Evolutionary conservation across 257 asterid genomes (phyloP).

Genomic region (Solanum sejunctum): DNA sequence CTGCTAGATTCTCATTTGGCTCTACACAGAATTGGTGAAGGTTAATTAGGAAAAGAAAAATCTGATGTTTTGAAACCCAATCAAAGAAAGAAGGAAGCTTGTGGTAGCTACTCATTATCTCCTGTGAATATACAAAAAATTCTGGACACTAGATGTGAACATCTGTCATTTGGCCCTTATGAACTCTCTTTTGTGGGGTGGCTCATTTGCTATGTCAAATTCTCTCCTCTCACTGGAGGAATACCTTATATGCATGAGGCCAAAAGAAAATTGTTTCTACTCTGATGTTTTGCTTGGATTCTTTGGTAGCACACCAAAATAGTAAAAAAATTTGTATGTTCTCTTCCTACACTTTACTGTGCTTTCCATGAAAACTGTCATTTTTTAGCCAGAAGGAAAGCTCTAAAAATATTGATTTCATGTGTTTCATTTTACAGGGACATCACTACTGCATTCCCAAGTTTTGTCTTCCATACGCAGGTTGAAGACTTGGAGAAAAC

Average conservation of each 20-base stretch:
- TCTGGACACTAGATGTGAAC: neutral
- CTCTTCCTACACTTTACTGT: neutral
- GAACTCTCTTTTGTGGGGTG: neutral
- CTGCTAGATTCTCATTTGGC: neutral
- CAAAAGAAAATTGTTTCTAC: neutral
- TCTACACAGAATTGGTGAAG: neutral
- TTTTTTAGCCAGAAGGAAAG: neutral
- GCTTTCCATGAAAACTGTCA: neutral
- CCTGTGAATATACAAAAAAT: neutral
- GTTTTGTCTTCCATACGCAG: conserved; percentile 58
- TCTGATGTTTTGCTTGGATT: neutral
- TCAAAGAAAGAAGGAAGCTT: neutral
- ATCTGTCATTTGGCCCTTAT: neutral
- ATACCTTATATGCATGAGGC: neutral
- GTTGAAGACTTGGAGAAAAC: conserved; percentile 31
- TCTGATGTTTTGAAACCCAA: neutral
- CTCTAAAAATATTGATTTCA: neutral
- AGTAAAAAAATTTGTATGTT: neutral
- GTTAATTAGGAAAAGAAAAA: neutral
- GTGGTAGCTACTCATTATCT: neutral
- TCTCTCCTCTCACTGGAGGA: neutral
- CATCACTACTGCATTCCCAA: conserved; percentile 52
- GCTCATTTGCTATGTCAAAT: neutral
- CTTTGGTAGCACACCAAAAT: neutral
- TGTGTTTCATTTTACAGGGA: conserved; percentile 32